These are phyloP conservation scores for Scedosporium apiospermum DNA, from an alignment of 2,329 filamentous ascomycete genomes.

Conservation along the genomic window DNA sequence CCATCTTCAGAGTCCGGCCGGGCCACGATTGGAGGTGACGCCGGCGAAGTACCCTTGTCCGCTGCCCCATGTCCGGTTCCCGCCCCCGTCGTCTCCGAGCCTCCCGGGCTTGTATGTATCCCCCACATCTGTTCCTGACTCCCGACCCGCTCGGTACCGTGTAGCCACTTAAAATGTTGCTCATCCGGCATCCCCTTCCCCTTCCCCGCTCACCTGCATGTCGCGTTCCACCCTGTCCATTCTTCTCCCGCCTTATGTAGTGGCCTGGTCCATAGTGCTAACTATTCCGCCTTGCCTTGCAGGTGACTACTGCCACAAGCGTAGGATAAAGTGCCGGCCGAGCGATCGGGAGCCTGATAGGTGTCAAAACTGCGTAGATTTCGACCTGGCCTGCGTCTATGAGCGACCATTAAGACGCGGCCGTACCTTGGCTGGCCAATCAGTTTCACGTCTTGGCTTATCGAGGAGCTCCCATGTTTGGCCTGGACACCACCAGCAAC, in stretches of 20 bases:
- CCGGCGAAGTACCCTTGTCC: no score
- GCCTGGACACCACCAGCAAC: not conserved
- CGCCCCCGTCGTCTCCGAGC: not conserved
- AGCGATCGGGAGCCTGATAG: conserved; percentile 24
- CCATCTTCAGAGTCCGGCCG: no score
- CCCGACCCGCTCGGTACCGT: no score
- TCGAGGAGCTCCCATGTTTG: not conserved
- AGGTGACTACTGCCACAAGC: conserved; percentile 35
- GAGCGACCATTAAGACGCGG: conserved; percentile 5
- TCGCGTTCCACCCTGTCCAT: not conserved
- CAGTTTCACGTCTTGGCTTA: not conserved
- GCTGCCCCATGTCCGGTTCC: not conserved
- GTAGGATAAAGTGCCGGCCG: conserved; percentile 15
- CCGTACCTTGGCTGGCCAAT: not conserved
- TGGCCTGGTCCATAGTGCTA: not conserved
- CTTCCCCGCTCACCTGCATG: not conserved
- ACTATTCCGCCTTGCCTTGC: not conserved
- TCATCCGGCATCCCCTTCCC: not conserved
- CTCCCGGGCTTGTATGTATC: not conserved
- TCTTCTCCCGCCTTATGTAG: not conserved
- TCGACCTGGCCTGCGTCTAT: conserved; percentile 37
- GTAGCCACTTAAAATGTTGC: no score
- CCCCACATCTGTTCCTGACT: not conserved
- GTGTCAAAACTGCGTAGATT: conserved; percentile 41
- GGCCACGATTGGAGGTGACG: no score